phyloP scores from a whole-genome alignment of 345 rosid genomes.

The Anacardium occidentale region DNA sequence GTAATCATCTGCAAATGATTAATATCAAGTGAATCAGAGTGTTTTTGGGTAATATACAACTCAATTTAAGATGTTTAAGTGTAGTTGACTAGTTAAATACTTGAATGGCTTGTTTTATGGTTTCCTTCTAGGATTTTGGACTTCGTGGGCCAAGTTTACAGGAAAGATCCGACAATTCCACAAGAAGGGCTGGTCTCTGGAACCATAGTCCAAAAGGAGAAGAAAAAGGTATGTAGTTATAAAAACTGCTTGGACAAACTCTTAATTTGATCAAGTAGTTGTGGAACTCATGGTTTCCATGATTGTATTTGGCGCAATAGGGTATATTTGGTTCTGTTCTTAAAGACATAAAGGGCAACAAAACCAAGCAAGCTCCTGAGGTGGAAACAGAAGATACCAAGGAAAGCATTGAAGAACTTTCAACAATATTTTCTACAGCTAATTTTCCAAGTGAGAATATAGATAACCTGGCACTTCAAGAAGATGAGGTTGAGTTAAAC shows the following conservation, averaged over 20 bases:
- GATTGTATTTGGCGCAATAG: conserved; percentile 32
- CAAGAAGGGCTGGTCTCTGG: conserved; percentile 38
- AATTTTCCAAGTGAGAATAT: conserved; percentile 50
- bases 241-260: conserved; percentile 15
- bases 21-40: too few species aligned
- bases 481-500: conserved; percentile 50
- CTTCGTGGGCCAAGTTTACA: conserved; percentile 52
- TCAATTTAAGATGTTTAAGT: too few species aligned
- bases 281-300: conserved; percentile 4
- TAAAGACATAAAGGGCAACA: conserved; percentile 52
- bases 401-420: conserved; percentile 68
- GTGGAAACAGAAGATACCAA: conserved; percentile 58
- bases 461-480: conserved; percentile 30
- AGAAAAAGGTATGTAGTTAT: conserved; percentile 56
- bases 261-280: neutral
- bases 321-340: conserved; percentile 86
- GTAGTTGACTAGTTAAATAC: neutral
- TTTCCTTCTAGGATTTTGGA: conserved; percentile 52
- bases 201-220: conserved; percentile 51
- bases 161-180: conserved; percentile 37
- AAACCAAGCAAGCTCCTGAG: conserved; percentile 50
- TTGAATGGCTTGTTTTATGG: neutral
- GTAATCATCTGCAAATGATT: too few species aligned
- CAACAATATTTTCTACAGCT: conserved; percentile 48
- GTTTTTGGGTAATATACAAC: too few species aligned